phyloP scores from a whole-genome alignment of 2,329 filamentous ascomycete genomes.

The Lithohypha guttulata region DNA sequence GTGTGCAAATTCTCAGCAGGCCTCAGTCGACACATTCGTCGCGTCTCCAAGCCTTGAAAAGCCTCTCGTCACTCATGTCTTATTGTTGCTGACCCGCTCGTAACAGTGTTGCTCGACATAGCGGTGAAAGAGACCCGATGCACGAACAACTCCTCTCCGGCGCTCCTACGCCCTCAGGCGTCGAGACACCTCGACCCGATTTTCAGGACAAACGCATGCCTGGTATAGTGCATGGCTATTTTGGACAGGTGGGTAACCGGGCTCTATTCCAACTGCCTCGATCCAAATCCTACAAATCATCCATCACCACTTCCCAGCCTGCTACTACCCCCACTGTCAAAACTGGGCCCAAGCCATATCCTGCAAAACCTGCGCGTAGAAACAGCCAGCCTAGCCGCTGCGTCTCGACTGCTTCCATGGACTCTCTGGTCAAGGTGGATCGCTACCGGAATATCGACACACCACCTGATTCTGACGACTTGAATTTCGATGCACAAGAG shows the following conservation, averaged over 20 bases:
- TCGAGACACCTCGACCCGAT: conserved; percentile 88
- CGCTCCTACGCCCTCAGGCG: conserved; percentile 77
- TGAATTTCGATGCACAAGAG: conserved; percentile 20
- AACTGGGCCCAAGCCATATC: conserved; percentile 21
- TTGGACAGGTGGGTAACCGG: conserved; percentile 96
- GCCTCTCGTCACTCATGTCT: no score
- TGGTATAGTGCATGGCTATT: conserved; percentile 89
- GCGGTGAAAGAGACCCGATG: conserved; percentile 31
- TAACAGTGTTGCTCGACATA: conserved; percentile 21
- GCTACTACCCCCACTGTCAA: conserved; percentile 24
- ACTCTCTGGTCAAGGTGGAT: conserved; percentile 34
- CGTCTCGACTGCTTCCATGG: conserved; percentile 27
- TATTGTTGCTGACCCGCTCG: neutral
- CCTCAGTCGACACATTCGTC: no score
- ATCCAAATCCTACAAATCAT: conserved; percentile 43
- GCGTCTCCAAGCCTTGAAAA: no score
- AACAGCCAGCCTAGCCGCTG: conserved; percentile 21
- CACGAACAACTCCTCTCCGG: conserved; percentile 50
- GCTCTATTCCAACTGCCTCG: no score
- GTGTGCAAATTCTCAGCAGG: no score
- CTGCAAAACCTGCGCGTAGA: conserved; percentile 20
- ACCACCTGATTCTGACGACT: conserved; percentile 18
- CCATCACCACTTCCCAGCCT: conserved; percentile 31
- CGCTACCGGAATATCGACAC: conserved; percentile 17
- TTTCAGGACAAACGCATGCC: conserved; percentile 89